A percentile compares a stretch with the other conserved stretches of the same genome.
Conservation (phyloP, 345 rosid genomes). For the Leavenworthia alabamica region DNA sequence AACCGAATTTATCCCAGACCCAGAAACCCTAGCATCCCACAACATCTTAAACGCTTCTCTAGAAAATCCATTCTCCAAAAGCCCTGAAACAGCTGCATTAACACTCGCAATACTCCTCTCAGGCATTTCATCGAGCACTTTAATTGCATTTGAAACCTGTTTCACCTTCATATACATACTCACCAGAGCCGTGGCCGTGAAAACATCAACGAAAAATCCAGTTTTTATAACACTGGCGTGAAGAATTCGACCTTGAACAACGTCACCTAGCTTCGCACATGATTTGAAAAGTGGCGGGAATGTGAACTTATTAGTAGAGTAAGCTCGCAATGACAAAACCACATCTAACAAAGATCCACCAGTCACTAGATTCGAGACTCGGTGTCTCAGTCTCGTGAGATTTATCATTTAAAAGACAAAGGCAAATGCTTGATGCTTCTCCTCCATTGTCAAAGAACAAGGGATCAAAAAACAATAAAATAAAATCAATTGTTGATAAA, state of each 20-base stretch:
- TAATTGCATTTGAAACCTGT: constrained; percentile 28
- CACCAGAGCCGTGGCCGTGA: constrained; percentile 41
- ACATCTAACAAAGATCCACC: constrained; percentile 36
- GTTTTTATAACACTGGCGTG: constrained; percentile 46
- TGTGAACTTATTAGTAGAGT: constrained; percentile 41
- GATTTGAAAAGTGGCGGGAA: constrained; percentile 68
- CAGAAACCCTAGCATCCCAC: constrained; percentile 29
- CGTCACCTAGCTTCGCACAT: constrained; percentile 45
- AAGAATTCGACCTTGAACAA: constrained; percentile 40
- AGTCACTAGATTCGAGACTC: constrained; percentile 32
- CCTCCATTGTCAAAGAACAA: constrained; percentile 5
- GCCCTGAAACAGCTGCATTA: constrained; percentile 52
- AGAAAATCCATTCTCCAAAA: constrained; percentile 34
- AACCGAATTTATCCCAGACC: constrained; percentile 47
- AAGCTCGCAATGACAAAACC: constrained; percentile 14
- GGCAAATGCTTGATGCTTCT: too few species aligned
- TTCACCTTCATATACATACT: constrained; percentile 44
- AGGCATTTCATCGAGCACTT: constrained; percentile 34
- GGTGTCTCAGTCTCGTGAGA: constrained; percentile 34
- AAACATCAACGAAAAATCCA: constrained; percentile 37
- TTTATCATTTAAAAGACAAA: constrained; percentile 10
- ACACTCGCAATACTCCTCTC: constrained; percentile 35
- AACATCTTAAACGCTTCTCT: constrained; percentile 42
- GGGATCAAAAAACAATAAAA: neutral
- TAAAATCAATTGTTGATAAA: neutral